Conservation (phyloP, 163 green algal species). For the Scenedesmus sp. region DNA sequence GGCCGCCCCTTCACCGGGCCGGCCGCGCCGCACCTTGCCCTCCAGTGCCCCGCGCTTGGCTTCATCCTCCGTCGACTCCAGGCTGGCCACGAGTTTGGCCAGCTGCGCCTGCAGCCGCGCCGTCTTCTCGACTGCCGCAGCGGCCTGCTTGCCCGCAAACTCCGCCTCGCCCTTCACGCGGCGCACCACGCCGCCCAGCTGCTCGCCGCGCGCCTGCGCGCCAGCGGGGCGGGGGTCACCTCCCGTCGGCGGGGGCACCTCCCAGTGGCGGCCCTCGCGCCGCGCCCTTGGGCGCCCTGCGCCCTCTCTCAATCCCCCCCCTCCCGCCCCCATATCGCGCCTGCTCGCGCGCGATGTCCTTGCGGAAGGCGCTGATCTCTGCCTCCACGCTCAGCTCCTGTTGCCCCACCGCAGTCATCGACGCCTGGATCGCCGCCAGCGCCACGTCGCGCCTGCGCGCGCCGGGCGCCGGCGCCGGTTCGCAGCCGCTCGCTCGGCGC, state of each 20-base stretch:
- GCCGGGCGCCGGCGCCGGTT: no score
- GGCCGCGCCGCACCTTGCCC: constrained; percentile 52
- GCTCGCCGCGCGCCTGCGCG: constrained; percentile 76
- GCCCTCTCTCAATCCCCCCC: no score
- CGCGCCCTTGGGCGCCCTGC: no score
- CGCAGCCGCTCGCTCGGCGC: no score
- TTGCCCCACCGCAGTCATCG: constrained; percentile 80
- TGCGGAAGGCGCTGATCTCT: constrained; percentile 80
- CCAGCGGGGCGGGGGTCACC: no score
- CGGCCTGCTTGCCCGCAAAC: constrained; percentile 62
- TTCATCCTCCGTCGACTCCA: constrained; percentile 76
- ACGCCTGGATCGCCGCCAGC: constrained; percentile 74
- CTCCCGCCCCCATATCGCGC: no score
- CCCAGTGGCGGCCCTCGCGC: no score
- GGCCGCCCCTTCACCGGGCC: no score
- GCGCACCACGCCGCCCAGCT: constrained; percentile 70
- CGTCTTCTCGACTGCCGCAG: constrained; percentile 54
- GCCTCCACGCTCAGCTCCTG: constrained; percentile 72
- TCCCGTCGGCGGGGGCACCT: no score
- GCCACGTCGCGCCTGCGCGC: constrained; percentile 64
- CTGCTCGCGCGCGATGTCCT: constrained; percentile 75
- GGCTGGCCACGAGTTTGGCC: constrained; percentile 65
- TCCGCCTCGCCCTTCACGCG: constrained; percentile 80
- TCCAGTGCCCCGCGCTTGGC: constrained; percentile 53
- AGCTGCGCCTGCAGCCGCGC: constrained; percentile 55